Conservation (phyloP, 345 rosid species). For the Pistacia vera region DNA sequence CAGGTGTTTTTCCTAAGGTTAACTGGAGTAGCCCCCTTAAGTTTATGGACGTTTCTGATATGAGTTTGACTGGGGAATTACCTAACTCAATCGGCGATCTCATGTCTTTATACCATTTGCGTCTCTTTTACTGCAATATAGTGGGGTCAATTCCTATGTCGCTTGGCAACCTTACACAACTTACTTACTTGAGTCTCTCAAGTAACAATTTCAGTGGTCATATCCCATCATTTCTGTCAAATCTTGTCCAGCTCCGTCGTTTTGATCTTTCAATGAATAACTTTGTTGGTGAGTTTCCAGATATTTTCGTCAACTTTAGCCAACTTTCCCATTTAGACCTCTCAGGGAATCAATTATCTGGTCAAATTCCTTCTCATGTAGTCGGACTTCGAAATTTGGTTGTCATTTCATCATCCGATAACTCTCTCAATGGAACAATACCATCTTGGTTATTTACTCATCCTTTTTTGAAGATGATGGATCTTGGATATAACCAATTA, state of each 20-base stretch:
- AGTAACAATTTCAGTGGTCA: slow-evolving; percentile 15
- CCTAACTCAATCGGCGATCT: no score
- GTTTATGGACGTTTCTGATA: not conserved
- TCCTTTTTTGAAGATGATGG: not conserved
- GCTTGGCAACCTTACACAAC: slow-evolving; percentile 3
- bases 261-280: not conserved
- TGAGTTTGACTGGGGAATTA: no score
- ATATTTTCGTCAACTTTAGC: not conserved
- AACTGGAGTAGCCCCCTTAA: slow-evolving; percentile 8
- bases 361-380: not conserved
- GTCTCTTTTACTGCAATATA: not conserved
- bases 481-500: slow-evolving; percentile 2
- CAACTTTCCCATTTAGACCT: not conserved
- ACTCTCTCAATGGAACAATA: slow-evolving; percentile 19
- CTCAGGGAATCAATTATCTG: not conserved
- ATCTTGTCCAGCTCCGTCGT: not conserved
- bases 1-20: not conserved
- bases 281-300: slow-evolving; percentile 27
- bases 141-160: not conserved
- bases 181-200: not conserved
- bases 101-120: no score
- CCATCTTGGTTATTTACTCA: slow-evolving; percentile 24
- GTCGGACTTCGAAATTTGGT: not conserved
- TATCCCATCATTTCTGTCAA: slow-evolving; percentile 19
- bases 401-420: not conserved